Percentiles rank a stretch among this genome's conserved stretches.
phyloP scores from a whole-genome alignment of 805 yeast genomes.

The Candida maris region DNA sequence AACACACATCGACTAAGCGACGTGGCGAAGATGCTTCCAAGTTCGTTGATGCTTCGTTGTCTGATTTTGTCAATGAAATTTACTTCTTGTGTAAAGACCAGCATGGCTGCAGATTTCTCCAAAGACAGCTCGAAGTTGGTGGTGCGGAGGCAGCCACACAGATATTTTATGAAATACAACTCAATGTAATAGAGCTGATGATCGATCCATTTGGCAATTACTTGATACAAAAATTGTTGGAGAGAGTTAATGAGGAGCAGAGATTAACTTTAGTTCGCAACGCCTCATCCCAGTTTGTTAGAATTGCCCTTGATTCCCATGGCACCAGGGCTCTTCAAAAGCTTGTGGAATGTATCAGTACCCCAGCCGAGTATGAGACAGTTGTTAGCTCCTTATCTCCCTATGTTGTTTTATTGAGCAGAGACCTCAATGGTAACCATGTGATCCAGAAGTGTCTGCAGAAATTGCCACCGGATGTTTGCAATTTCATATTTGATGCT shows the following conservation, averaged over 20 bases:
- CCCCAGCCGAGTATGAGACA: constrained; percentile 67
- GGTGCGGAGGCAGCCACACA: constrained; percentile 61
- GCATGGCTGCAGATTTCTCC: constrained; percentile 93
- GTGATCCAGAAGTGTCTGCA: constrained; percentile 91
- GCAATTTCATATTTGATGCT: constrained; percentile 87
- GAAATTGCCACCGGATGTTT: constrained; percentile 59
- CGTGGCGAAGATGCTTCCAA: constrained; percentile 67
- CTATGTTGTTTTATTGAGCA: constrained; percentile 73
- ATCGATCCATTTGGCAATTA: constrained; percentile 97
- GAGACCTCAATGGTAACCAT: constrained; percentile 94
- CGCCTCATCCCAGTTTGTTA: constrained; percentile 68
- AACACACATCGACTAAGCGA: constrained; percentile 31
- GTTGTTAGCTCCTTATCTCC: constrained; percentile 37
- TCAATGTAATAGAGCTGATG: constrained; percentile 84
- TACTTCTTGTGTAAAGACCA: constrained; percentile 88
- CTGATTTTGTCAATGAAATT: constrained; percentile 69
- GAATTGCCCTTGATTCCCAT: constrained; percentile 87
- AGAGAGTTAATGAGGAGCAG: constrained; percentile 66
- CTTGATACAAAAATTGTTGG: constrained; percentile 84
- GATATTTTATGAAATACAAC: constrained; percentile 77
- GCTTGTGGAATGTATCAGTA: constrained; percentile 74
- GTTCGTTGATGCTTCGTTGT: constrained; percentile 62
- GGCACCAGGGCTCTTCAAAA: constrained; percentile 96
- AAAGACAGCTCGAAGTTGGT: constrained; percentile 72
- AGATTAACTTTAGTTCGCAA: constrained; percentile 64